These are phyloP conservation scores for Emericellopsis terricola DNA, from an alignment of 495 filamentous ascomycete species.

Conservation along the genomic window DNA sequence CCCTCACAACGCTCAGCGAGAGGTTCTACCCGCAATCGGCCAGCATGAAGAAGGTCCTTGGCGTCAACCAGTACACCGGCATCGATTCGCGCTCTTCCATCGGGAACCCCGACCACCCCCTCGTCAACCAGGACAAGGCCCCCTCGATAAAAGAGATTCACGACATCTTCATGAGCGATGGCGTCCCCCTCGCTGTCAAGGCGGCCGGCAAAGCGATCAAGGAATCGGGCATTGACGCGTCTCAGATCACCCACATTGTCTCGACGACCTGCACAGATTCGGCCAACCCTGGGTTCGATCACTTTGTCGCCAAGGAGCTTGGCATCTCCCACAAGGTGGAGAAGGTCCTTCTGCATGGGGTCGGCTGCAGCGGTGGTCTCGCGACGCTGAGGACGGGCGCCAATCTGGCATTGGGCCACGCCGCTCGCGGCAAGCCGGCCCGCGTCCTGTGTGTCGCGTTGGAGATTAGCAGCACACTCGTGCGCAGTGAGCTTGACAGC, in stretches of 20 bases:
- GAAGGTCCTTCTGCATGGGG: too few species aligned
- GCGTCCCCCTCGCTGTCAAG: conserved; percentile 35
- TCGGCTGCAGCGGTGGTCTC: too few species aligned
- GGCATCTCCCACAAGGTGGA: too few species aligned
- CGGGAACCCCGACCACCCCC: conserved; percentile 33
- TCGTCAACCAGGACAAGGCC: conserved; percentile 32
- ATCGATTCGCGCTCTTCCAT: conserved; percentile 44
- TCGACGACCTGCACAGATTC: conserved; percentile 48
- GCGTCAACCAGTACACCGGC: conserved; percentile 44
- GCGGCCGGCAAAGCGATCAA: conserved; percentile 40
- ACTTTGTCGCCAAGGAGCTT: too few species aligned
- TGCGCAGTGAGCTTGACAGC: too few species aligned
- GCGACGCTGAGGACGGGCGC: too few species aligned
- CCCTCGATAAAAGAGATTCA: conserved; percentile 39
- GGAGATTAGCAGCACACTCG: too few species aligned
- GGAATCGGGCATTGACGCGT: conserved; percentile 27
- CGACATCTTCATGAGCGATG: conserved; percentile 34
- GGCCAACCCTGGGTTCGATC: conserved; percentile 52
- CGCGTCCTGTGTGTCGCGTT: too few species aligned
- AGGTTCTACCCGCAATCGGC: conserved; percentile 30
- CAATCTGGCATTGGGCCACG: too few species aligned
- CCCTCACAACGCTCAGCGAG: conserved; percentile 21
- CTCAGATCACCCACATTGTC: conserved; percentile 44
- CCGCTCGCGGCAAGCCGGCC: too few species aligned
- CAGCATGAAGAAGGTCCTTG: conserved; percentile 38